These are phyloP conservation scores for Lachnum nothofagi DNA, from an alignment of 2,329 filamentous ascomycete species.

Conservation along the genomic window DNA sequence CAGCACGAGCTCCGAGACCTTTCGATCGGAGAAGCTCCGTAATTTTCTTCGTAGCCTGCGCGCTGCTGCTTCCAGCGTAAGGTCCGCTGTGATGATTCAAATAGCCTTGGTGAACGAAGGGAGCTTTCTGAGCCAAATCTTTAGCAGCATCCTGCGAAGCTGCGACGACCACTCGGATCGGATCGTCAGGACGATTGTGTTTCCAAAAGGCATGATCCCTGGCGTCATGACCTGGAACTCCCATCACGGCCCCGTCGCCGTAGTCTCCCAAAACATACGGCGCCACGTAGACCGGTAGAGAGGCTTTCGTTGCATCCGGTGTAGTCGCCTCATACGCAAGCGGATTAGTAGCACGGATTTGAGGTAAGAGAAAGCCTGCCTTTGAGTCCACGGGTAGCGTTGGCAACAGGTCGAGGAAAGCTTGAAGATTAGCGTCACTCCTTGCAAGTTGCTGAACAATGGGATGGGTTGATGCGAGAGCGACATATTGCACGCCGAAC, in stretches of 20 bases:
- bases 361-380: conserved; percentile 62
- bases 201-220: conserved; percentile 78
- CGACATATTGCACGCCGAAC: conserved; percentile 81
- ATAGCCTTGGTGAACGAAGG: conserved; percentile 61
- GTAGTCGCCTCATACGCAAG: conserved; percentile 51
- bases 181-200: conserved; percentile 56
- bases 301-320: conserved; percentile 47
- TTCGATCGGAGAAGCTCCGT: conserved; percentile 49
- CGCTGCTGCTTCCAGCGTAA: conserved; percentile 60
- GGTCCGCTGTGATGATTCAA: conserved; percentile 62
- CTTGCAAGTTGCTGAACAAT: conserved; percentile 59
- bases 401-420: conserved; percentile 62
- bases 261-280: conserved; percentile 83
- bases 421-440: conserved; percentile 55
- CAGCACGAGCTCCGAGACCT: conserved; percentile 55
- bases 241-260: conserved; percentile 85
- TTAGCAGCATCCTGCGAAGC: conserved; percentile 40
- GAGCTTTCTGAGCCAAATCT: conserved; percentile 41
- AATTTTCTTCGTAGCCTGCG: conserved; percentile 57
- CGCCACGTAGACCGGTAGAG: conserved; percentile 72
- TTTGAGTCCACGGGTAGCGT: conserved; percentile 52
- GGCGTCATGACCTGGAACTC: conserved; percentile 78
- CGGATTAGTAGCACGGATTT: conserved; percentile 60
- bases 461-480: conserved; percentile 68
- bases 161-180: conserved; percentile 58